Evolutionary conservation across 108 stramenopile species (phyloP).

Genomic region (Cyclotella atomus): DNA sequence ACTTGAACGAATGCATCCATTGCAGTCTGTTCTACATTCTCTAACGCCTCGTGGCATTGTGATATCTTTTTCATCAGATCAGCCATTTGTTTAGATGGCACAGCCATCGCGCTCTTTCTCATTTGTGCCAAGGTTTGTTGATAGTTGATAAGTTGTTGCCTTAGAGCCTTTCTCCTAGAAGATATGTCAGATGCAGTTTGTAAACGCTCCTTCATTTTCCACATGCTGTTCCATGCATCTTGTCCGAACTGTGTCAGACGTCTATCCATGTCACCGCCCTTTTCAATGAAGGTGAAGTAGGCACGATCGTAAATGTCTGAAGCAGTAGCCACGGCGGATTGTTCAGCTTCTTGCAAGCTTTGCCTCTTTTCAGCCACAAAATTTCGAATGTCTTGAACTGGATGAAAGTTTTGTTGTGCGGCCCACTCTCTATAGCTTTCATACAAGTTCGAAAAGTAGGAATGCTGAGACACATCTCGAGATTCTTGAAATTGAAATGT

Average conservation of each 20-base stretch:
- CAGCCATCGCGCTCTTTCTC: slow-evolving; percentile 70
- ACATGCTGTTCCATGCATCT: slow-evolving; percentile 83
- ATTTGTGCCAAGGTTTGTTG: slow-evolving; percentile 68
- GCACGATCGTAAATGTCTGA: slow-evolving; percentile 54
- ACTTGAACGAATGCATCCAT: slow-evolving; percentile 69
- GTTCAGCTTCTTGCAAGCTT: slow-evolving; percentile 62
- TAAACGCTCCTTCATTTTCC: slow-evolving; percentile 76
- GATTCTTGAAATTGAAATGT: slow-evolving; percentile 66
- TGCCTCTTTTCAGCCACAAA: slow-evolving; percentile 69
- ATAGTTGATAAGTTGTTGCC: slow-evolving; percentile 78
- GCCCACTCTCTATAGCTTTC: slow-evolving; percentile 76
- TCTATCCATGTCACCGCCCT: slow-evolving; percentile 76
- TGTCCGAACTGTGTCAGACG: slow-evolving; percentile 70
- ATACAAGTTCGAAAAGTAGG: slow-evolving; percentile 81
- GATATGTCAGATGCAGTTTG: slow-evolving; percentile 78
- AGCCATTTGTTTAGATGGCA: slow-evolving; percentile 86
- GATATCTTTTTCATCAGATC: slow-evolving; percentile 84
- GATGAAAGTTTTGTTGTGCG: slow-evolving; percentile 67
- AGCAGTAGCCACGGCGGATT: slow-evolving; percentile 71
- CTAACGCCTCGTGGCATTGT: slow-evolving; percentile 78
- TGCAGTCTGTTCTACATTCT: slow-evolving; percentile 64
- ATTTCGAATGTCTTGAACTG: slow-evolving; percentile 71
- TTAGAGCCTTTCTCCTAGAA: slow-evolving; percentile 55
- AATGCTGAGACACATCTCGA: slow-evolving; percentile 59
- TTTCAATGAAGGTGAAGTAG: slow-evolving; percentile 73